phyloP scores from a whole-genome alignment of 164 flowering plant genomes.

The Piper betle region DNA sequence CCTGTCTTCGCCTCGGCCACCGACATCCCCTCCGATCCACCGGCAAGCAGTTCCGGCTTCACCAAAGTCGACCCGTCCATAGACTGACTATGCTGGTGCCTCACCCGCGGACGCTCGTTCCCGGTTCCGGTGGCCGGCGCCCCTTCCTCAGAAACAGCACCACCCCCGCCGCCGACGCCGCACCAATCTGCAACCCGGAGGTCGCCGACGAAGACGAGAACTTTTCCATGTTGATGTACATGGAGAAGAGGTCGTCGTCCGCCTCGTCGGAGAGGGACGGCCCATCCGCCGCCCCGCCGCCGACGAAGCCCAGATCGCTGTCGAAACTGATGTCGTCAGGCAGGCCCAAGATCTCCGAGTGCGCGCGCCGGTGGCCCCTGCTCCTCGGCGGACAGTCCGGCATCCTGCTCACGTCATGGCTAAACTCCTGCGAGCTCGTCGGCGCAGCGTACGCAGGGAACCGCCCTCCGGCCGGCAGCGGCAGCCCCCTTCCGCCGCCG shows the following conservation, averaged over 20 bases:
- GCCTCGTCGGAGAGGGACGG: conserved; percentile 88
- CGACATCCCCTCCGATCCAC: conserved; percentile 52
- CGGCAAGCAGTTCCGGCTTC: conserved; percentile 71
- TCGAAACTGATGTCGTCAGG: conserved; percentile 94
- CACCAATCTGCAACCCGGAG: conserved; percentile 42
- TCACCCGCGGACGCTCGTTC: conserved; percentile 60
- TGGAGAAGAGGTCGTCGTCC: conserved; percentile 79
- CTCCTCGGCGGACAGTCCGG: conserved; percentile 74
- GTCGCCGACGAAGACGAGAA: conserved; percentile 56
- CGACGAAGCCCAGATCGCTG: conserved; percentile 89
- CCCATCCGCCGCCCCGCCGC: conserved; percentile 42
- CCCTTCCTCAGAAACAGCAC: conserved; percentile 2
- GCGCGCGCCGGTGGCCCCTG: conserved; percentile 85
- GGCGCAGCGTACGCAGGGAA: conserved; percentile 4
- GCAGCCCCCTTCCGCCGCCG: conserved; percentile 6
- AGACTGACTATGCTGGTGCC: conserved; percentile 96
- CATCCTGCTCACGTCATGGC: conserved; percentile 88
- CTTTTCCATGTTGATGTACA: conserved; percentile 94
- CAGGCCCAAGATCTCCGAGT: conserved; percentile 85
- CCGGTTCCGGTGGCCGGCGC: background rate
- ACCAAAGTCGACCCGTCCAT: conserved; percentile 91
- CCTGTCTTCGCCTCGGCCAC: conserved; percentile 72
- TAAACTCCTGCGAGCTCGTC: conserved; percentile 21
- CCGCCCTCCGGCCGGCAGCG: conserved; percentile 16
- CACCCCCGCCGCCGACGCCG: conserved; percentile 9